Conservation (phyloP, 768 basidiomycete genomes). For the Podaxis sp. region DNA sequence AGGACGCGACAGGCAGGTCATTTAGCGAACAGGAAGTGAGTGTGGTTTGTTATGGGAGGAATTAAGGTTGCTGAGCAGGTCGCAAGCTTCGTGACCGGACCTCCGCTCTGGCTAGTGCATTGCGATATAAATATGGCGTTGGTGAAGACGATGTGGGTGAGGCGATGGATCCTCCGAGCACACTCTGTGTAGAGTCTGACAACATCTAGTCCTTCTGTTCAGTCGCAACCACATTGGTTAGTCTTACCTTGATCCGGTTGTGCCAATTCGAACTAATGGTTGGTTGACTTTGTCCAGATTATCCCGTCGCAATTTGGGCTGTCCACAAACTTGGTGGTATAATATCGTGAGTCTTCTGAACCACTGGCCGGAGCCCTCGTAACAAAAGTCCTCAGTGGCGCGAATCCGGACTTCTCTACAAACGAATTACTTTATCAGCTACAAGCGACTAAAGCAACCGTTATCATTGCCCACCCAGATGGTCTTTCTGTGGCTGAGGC, state of each 20-base stretch:
- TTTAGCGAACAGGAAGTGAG: conserved; percentile 41
- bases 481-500: conserved; percentile 39
- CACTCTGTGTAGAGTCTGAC: background rate
- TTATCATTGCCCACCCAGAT: conserved; percentile 50
- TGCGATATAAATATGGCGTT: conserved; percentile 42
- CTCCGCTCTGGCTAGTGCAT: conserved; percentile 46
- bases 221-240: conserved; percentile 68
- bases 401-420: conserved; percentile 57
- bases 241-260: conserved; percentile 16
- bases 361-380: background rate
- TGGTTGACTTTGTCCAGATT: conserved; percentile 36
- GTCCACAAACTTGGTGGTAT: conserved; percentile 55
- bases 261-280: background rate
- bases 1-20: conserved; percentile 45
- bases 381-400: conserved; percentile 39
- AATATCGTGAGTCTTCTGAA: conserved; percentile 46
- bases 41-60: background rate
- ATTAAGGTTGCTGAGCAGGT: background rate
- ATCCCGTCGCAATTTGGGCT: conserved; percentile 57
- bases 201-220: conserved; percentile 55
- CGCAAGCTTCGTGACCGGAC: conserved; percentile 46
- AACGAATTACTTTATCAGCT: conserved; percentile 60
- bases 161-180: conserved; percentile 15
- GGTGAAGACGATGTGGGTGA: conserved; percentile 55
- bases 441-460: conserved; percentile 43